phyloP scores from a whole-genome alignment of 2,329 filamentous ascomycete genomes.

The Sordariomycetes sp. region DNA sequence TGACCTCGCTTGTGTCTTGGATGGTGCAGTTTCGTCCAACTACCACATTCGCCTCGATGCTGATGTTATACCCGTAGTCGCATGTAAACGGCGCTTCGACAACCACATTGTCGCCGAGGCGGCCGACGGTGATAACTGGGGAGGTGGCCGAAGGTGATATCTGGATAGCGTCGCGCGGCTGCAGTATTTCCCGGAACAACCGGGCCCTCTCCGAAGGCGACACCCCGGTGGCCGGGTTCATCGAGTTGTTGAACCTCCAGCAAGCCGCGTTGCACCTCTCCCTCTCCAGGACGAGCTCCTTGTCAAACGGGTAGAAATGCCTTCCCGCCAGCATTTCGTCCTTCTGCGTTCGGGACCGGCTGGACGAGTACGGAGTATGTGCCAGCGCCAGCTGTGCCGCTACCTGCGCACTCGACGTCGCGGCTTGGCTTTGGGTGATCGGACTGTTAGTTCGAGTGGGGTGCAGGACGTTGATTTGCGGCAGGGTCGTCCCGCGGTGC shows the following conservation, averaged over 20 bases:
- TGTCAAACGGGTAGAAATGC: conserved; percentile 69
- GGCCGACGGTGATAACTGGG: conserved; percentile 43
- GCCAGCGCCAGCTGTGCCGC: conserved; percentile 50
- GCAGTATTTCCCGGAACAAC: conserved; percentile 61
- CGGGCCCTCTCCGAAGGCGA: conserved; percentile 57
- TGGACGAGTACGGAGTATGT: conserved; percentile 35
- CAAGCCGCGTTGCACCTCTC: conserved; percentile 72
- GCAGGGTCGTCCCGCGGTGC: conserved; percentile 34
- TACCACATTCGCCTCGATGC: conserved; percentile 73
- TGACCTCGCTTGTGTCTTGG: conserved; percentile 75
- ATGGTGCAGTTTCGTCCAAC: conserved; percentile 79
- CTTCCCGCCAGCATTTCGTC: conserved; percentile 80
- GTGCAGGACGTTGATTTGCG: conserved; percentile 47
- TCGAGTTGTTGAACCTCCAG: conserved; percentile 78
- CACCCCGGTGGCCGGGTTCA: conserved; percentile 62
- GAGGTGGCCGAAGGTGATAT: conserved; percentile 44
- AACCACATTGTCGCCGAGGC: conserved; percentile 62
- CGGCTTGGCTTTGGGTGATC: conserved; percentile 16
- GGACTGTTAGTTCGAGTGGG: conserved; percentile 39
- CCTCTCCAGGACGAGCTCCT: conserved; percentile 72
- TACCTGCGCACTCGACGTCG: conserved; percentile 35
- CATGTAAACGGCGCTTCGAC: conserved; percentile 87
- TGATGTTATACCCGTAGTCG: conserved; percentile 93
- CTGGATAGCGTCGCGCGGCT: conserved; percentile 46
- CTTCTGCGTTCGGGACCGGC: conserved; percentile 54